These are phyloP conservation scores for Candida khao-thaluensis DNA, from an alignment of 805 yeast species.

Conservation along the genomic window DNA sequence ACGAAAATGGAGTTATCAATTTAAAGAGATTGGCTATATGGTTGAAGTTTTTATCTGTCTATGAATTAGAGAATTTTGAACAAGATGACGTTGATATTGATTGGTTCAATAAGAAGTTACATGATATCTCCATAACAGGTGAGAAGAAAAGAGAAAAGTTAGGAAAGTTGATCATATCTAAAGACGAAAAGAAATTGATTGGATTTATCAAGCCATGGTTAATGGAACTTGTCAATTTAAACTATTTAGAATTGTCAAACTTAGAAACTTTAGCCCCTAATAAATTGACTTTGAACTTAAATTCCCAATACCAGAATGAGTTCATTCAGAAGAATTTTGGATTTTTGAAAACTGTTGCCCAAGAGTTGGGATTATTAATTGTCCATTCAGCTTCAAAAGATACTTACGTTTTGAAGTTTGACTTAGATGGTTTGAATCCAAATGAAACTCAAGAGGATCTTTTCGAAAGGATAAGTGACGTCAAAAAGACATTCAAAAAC, in stretches of 20 bases:
- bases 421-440: conserved; percentile 72
- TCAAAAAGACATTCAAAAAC: conserved; percentile 56
- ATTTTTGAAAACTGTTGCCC: conserved; percentile 62
- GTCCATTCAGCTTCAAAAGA: conserved; percentile 60
- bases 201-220: conserved; percentile 55
- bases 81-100: conserved; percentile 78
- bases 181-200: conserved; percentile 74
- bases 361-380: conserved; percentile 64
- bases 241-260: conserved; percentile 30
- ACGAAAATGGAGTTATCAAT: conserved; percentile 79
- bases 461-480: conserved; percentile 48
- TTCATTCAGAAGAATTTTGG: conserved; percentile 51
- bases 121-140: conserved; percentile 71
- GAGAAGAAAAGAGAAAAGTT: conserved; percentile 62
- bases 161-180: conserved; percentile 63
- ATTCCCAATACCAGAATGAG: conserved; percentile 30
- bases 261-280: conserved; percentile 24
- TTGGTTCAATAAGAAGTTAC: conserved; percentile 87
- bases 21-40: conserved; percentile 68
- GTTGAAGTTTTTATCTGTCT: conserved; percentile 71
- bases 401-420: conserved; percentile 59
- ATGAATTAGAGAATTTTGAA: conserved; percentile 86
- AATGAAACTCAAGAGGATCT: conserved; percentile 67
- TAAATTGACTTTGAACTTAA: conserved; percentile 37
- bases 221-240: conserved; percentile 30